These are phyloP conservation scores for Apiotrichum mycotoxinovorans DNA, from an alignment of 1,284 basidiomycete genomes.

Conservation along the genomic window DNA sequence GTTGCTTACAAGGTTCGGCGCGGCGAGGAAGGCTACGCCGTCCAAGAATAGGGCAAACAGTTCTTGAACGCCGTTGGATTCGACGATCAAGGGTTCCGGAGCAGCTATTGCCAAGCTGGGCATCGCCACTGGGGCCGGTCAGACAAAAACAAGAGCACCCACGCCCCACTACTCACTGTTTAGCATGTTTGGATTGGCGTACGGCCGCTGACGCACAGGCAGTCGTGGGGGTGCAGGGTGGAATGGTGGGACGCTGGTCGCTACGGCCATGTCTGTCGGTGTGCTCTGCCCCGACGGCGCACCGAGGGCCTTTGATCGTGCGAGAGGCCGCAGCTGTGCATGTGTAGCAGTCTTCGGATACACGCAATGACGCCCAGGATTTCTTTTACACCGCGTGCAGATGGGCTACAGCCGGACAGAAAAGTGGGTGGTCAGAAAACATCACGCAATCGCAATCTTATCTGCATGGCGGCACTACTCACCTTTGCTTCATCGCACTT, in stretches of 20 bases:
- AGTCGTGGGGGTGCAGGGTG: background rate
- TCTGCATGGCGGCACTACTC: background rate
- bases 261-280: background rate
- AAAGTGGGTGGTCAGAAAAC: too few relatives aligned
- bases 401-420: too few relatives aligned
- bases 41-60: conserved; percentile 14
- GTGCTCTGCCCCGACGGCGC: background rate
- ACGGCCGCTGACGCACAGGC: background rate
- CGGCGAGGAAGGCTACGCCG: conserved; percentile 9
- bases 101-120: background rate
- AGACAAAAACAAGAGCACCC: background rate
- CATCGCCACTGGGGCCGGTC: background rate
- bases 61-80: background rate
- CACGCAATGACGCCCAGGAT: conserved; percentile 16
- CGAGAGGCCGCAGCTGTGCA: background rate
- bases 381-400: conserved; percentile 14
- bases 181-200: background rate
- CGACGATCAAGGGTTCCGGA: background rate
- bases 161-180: background rate
- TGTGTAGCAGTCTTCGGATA: conserved; percentile 9
- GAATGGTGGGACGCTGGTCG: background rate
- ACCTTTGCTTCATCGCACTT: conserved; percentile 20
- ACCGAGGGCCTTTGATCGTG: too few relatives aligned
- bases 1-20: conserved; percentile 10
- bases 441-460: too few relatives aligned